Evolutionary conservation across 495 filamentous ascomycete species (phyloP), one percentile per base, ranked within the genome.

Genomic region (Parathielavia appendiculata): DNA sequence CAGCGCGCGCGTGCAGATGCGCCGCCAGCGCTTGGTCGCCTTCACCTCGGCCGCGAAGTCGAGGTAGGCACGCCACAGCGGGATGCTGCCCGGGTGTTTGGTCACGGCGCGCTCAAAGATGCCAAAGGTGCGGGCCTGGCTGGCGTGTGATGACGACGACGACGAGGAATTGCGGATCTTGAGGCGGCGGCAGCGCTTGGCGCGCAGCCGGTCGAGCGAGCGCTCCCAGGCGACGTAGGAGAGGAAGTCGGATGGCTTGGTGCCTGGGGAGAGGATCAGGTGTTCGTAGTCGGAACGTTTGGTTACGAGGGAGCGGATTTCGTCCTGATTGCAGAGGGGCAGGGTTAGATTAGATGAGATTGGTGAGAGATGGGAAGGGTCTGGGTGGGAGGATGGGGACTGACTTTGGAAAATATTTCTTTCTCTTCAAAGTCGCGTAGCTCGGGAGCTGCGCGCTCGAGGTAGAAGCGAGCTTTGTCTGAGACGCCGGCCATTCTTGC

Each of bases 231-330:
- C 79, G 22, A 85, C 84, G 76, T 97, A 98, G 64, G 88, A 83
- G 43, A 88, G 83, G 73, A 88, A 98, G 63, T 95, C 90, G 40
- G 79, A 70, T 0, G 90, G 80, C 43, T 81, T 80, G 41, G 86
- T 84, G 49, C 91, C 89, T 10, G 90, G 83, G 14, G 89, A 83
- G 62, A 95, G 89, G 62, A 97, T 78, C 49, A 85, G 86, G 76
- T 96, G 91, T 71, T 98, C 93, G 66, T 91, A 96, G 63, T 91
- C 90, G 66, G 90, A 92, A 57, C 95, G 86, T 66, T 92, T 96
- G 68, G 84, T 85, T 46, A 92, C 82, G 52, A 98, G 91, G 26
- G 87, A 83, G 58, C 81, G 77, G 69, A 97, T 96, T 75, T 97
- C 91, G 61, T 91, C 86, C 85, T 92, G 66, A 1, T 26, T 13